Percentiles rank a stretch among this genome's conserved stretches.
phyloP scores from a whole-genome alignment of 129 eudicot species.

The Scalesia atractyloides region DNA sequence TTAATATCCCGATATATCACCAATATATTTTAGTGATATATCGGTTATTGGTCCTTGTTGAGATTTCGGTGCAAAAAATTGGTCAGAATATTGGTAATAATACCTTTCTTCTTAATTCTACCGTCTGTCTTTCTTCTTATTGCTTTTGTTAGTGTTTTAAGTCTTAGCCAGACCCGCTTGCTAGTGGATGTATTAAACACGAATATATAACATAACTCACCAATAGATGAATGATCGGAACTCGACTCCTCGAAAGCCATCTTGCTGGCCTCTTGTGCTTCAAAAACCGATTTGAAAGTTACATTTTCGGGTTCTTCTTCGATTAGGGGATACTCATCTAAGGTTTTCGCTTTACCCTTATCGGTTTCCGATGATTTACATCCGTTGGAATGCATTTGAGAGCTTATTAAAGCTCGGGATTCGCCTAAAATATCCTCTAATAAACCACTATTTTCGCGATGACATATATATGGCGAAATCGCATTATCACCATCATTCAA shows the following conservation, averaged over 20 bases:
- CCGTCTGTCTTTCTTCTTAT: too few species aligned
- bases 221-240: constrained; percentile 40
- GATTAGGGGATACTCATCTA: constrained; percentile 31
- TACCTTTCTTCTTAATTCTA: too few species aligned
- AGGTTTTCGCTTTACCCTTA: constrained; percentile 21
- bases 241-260: constrained; percentile 31
- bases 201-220: constrained; percentile 21
- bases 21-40: too few species aligned
- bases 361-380: constrained; percentile 10
- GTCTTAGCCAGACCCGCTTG: too few species aligned
- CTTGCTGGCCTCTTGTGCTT: constrained; percentile 26
- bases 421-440: constrained; percentile 73
- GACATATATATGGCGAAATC: constrained; percentile 22
- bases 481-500: constrained; percentile 45
- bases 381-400: neutral
- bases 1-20: too few species aligned
- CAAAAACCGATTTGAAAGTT: constrained; percentile 34
- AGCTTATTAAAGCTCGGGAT: constrained; percentile 45
- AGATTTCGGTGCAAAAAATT: too few species aligned
- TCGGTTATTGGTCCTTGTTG: too few species aligned
- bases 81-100: too few species aligned
- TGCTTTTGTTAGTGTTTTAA: too few species aligned
- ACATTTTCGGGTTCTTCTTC: constrained; percentile 37
- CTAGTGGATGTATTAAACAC: neutral
- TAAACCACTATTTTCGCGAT: constrained; percentile 60